Conservation (phyloP, 2,329 filamentous ascomycete species). For the Paecilomyces dactylethromorphus region DNA sequence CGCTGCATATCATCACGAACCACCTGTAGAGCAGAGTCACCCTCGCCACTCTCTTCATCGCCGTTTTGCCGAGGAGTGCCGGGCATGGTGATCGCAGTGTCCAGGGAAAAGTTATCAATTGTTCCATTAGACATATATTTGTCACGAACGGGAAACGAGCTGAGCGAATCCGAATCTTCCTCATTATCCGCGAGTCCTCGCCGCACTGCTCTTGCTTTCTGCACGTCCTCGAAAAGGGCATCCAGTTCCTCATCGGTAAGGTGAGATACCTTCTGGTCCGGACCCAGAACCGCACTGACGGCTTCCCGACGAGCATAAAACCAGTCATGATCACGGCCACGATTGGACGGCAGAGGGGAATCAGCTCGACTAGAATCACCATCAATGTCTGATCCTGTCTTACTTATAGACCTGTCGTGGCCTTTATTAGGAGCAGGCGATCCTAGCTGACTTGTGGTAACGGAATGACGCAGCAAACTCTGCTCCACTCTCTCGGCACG, state of each 20-base stretch:
- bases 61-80: slow-evolving; percentile 74
- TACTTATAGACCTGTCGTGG: slow-evolving; percentile 77
- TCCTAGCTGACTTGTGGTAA: slow-evolving; percentile 57
- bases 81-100: slow-evolving; percentile 89
- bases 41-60: slow-evolving; percentile 50
- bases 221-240: slow-evolving; percentile 86
- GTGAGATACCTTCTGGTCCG: slow-evolving; percentile 84
- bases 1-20: slow-evolving; percentile 76
- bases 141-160: slow-evolving; percentile 80
- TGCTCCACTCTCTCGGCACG: slow-evolving; percentile 84
- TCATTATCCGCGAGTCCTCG: slow-evolving; percentile 58
- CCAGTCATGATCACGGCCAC: slow-evolving; percentile 80
- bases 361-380: slow-evolving; percentile 65
- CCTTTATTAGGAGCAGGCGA: slow-evolving; percentile 57
- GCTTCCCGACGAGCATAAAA: slow-evolving; percentile 88
- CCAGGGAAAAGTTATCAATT: slow-evolving; percentile 90
- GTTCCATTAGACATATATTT: slow-evolving; percentile 95
- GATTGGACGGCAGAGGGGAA: slow-evolving; percentile 66
- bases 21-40: slow-evolving; percentile 60
- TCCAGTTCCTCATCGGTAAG: slow-evolving; percentile 93
- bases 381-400: slow-evolving; percentile 69
- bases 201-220: slow-evolving; percentile 76
- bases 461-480: slow-evolving; percentile 78
- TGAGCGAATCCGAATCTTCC: slow-evolving; percentile 83
- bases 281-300: slow-evolving; percentile 80